These are phyloP conservation scores for Pseudogymnoascus sp. DNA, from an alignment of 2,329 filamentous ascomycete species.

Conservation along the genomic window DNA sequence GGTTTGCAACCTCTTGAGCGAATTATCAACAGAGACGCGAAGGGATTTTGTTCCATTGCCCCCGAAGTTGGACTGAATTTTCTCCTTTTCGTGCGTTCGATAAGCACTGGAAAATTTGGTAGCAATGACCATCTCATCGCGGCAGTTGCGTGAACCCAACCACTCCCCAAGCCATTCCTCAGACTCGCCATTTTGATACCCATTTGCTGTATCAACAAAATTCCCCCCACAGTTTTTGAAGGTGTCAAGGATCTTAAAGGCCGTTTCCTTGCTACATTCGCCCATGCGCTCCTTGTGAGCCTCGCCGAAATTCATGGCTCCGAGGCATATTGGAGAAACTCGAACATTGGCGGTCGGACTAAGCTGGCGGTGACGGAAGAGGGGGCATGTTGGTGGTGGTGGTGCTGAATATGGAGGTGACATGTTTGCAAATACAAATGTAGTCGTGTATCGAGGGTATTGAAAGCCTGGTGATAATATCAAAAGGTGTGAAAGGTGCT, in stretches of 20 bases:
- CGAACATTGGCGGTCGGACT: conserved; percentile 26
- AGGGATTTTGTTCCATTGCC: conserved; percentile 35
- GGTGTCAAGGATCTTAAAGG: conserved; percentile 50
- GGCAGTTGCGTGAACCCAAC: conserved; percentile 41
- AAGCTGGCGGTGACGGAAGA: conserved; percentile 22
- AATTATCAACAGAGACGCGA: conserved; percentile 31
- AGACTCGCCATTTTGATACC: conserved; percentile 52
- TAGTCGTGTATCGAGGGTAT: no score
- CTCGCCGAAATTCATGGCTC: conserved; percentile 39
- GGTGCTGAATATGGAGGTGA: conserved; percentile 9
- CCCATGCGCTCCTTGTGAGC: conserved; percentile 42
- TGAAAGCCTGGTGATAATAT: no score
- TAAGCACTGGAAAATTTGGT: conserved; percentile 44
- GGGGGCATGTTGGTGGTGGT: conserved; percentile 16
- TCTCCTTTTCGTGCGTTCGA: conserved; percentile 24
- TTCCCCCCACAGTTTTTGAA: conserved; percentile 52
- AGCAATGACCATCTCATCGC: conserved; percentile 47
- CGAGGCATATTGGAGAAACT: conserved; percentile 29
- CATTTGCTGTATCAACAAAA: conserved; percentile 55
- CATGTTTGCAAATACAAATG: no score
- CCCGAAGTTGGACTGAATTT: conserved; percentile 34
- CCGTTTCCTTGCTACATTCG: conserved; percentile 44
- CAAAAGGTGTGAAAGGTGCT: no score
- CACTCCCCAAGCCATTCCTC: conserved; percentile 53
- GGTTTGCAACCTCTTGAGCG: conserved; percentile 35